phyloP scores from a whole-genome alignment of 1,284 basidiomycete species.

The Tylopilus sp. region DNA sequence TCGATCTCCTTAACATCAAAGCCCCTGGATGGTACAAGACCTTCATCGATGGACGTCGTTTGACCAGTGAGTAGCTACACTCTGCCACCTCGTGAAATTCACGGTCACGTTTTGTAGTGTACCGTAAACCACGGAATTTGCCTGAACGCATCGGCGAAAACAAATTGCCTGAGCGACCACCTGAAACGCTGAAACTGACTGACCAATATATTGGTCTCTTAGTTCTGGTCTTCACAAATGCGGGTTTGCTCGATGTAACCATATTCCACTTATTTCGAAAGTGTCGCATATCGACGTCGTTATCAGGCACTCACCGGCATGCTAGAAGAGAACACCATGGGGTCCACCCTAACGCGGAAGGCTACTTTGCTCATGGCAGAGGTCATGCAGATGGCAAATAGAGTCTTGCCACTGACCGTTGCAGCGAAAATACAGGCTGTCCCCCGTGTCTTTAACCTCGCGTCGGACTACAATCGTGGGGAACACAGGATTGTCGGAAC shows the following conservation, averaged over 20 bases:
- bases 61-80: slow-evolving; percentile 64
- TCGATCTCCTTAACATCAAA: slow-evolving; percentile 89
- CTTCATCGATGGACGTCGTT: slow-evolving; percentile 80
- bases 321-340: slow-evolving; percentile 72
- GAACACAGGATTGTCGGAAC: slow-evolving; percentile 82
- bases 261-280: neutral
- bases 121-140: slow-evolving; percentile 52
- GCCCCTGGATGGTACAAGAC: slow-evolving; percentile 87
- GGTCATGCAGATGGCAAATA: slow-evolving; percentile 83
- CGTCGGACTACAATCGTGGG: slow-evolving; percentile 69
- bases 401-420: slow-evolving; percentile 79
- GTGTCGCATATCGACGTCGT: slow-evolving; percentile 6
- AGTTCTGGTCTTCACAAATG: slow-evolving; percentile 81
- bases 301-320: slow-evolving; percentile 76
- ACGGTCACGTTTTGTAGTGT: slow-evolving; percentile 47
- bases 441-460: slow-evolving; percentile 82
- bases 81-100: neutral
- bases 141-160: slow-evolving; percentile 35
- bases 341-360: slow-evolving; percentile 73
- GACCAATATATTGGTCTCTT: slow-evolving; percentile 95
- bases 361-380: slow-evolving; percentile 93
- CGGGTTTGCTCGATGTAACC: slow-evolving; percentile 82
- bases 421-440: slow-evolving; percentile 86
- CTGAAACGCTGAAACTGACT: slow-evolving; percentile 74
- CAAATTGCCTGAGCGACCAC: slow-evolving; percentile 43